Conservation (phyloP, 371 early-diverging fungal genomes). For the Mortierella polycephala region DNA sequence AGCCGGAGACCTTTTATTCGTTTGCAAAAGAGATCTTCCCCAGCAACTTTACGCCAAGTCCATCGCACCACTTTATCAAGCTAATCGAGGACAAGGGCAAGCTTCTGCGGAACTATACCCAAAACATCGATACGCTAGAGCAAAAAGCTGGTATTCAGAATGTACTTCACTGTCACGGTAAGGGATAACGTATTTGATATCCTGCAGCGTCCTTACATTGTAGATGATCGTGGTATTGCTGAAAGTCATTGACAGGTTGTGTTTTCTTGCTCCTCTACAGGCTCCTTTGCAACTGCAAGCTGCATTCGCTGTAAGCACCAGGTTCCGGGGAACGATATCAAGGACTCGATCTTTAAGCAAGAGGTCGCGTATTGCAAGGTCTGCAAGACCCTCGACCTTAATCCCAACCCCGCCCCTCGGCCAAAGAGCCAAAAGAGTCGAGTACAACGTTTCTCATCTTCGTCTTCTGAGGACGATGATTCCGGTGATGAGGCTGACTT, state of each 20-base stretch:
- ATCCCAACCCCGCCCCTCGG: background rate
- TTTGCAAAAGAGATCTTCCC: slow-evolving; percentile 93
- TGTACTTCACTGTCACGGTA: slow-evolving; percentile 92
- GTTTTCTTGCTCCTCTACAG: slow-evolving; percentile 29
- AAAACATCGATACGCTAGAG: slow-evolving; percentile 98
- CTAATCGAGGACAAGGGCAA: slow-evolving; percentile 84
- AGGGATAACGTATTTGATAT: background rate
- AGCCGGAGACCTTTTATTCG: slow-evolving; percentile 92
- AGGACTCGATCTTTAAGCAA: slow-evolving; percentile 77
- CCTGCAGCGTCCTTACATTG: background rate
- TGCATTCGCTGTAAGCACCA: slow-evolving; percentile 86
- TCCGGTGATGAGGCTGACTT: slow-evolving; percentile 50
- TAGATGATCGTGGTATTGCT: too few species aligned
- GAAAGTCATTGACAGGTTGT: too few species aligned
- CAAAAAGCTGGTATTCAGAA: slow-evolving; percentile 86
- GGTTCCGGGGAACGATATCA: slow-evolving; percentile 82
- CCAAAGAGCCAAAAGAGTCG: slow-evolving; percentile 1
- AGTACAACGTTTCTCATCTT: background rate
- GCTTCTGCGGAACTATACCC: slow-evolving; percentile 95
- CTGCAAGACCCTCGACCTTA: slow-evolving; percentile 27
- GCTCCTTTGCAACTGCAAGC: slow-evolving; percentile 92
- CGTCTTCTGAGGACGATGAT: slow-evolving; percentile 9
- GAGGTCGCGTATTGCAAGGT: slow-evolving; percentile 67
- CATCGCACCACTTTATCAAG: slow-evolving; percentile 93
- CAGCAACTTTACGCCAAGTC: slow-evolving; percentile 90